Base-by-base conservation (phyloP, 176 grass and related monocot genomes). In the Oryza meridionalis region DNA sequence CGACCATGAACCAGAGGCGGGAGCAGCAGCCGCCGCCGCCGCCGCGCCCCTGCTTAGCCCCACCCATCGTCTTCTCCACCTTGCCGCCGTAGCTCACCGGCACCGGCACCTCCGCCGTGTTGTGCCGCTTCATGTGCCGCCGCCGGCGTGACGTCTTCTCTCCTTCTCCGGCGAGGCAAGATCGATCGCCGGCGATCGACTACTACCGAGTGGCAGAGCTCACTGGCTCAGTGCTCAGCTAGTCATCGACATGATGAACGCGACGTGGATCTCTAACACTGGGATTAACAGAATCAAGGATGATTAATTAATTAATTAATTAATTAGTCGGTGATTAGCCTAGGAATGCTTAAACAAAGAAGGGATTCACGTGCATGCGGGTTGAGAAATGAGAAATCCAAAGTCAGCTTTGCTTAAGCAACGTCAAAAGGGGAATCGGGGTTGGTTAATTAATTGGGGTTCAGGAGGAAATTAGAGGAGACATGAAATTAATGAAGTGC, bases 1-100 rank as follows among this genome's bases (percentile, higher is more conserved):
- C 64, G 44, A 81, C 29, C 7, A 90, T 33, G 69, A 90, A 81
- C 70, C 79, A 88, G 77, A 93, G 64, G 33, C 83, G 70, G 59
- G 88, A 88, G 15, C 69, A 84, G 33, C 79, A 55, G 40, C 53
- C 7, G 55, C 55, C 67, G 5, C 73, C 50, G 5, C 73, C 50
- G 50, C 50, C 50, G 1, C 9, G 19, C 21, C 21, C 58, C n/a
- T 62, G 58, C 58, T 11, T 62, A 4, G 8, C 58, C 3, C 21
- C 58, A 2, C 58, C 73, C 73, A 70, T 59, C 35, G 35, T 9
- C 46, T 79, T 88, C 16, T 50, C 45, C 13, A 43, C 26, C 58
- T 83, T 88, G 17, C 49, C 29, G 44, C 67, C 74, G 81, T 61
- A 25, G 47, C 75, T 46, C 32, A 37, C 33, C 45, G 81, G 47